Base-by-base conservation (phyloP, 2,329 filamentous ascomycete species). In the Alternaria hordeiaustralica region DNA sequence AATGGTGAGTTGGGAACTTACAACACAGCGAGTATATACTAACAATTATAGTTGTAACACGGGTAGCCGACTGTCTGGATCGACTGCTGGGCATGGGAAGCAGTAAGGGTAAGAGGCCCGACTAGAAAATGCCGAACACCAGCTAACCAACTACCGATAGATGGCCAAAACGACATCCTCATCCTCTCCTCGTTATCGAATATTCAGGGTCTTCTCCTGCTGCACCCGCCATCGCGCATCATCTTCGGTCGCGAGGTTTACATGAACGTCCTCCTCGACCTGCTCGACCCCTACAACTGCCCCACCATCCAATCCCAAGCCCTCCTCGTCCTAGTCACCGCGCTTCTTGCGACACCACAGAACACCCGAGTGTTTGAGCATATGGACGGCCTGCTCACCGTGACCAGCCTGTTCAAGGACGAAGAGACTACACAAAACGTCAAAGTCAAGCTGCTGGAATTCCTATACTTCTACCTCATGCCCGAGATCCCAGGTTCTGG, bases 401-500 rank as follows among this genome's bases (percentile, higher is more conserved):
- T 98, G 49, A 97, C 95, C 2, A 95, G 92, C 10, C 87, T 98
- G 54, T 97, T 98, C 87, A 97, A 96, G 81, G 92, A 91, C 67
- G 90, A 93, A 64, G 89, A 90, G 69, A 97, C 95, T 4, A 89
- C 89, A 23, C 89, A 93, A 65, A 92, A 95, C 73, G 94, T 98
- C 69, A 97, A 97, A 83, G 88, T 97, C 76, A 96, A 97, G 80
- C 88, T 97, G n/a, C 90, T 97, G 71, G 96, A 98, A 80, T 98
- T 98, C 78, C 84, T 99, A 55, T 98, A 98, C 84, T 98, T 98
- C 81, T 99, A 98, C 81, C 90, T 99, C 71, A 97, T 98, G 91
- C 94, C 95, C 55, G 96, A 99, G 82, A 88, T 88, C 0, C 89
- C 84, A 2, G 77, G 77, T 26, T 86, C 47, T 83, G 73, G 79